These are phyloP conservation scores for Phyllosticta paracitricarpa DNA, from an alignment of 2,329 filamentous ascomycete species.

Conservation along the genomic window DNA sequence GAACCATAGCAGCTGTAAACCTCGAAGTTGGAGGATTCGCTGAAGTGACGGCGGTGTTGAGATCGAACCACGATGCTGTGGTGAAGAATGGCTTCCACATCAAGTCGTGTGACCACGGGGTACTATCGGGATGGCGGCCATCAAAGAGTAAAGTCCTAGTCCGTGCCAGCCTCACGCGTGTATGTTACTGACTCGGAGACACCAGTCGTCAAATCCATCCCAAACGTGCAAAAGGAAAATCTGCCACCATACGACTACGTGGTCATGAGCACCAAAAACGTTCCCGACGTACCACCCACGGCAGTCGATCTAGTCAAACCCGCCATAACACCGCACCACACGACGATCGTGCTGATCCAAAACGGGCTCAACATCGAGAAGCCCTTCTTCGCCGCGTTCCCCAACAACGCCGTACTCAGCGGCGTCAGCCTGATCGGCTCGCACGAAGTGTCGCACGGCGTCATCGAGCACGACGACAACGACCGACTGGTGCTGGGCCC, in stretches of 20 bases:
- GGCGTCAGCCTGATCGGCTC: constrained; percentile 45
- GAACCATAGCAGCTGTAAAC: constrained; percentile 46
- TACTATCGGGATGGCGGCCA: constrained; percentile 40
- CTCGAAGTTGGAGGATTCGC: constrained; percentile 43
- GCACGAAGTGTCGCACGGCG: constrained; percentile 37
- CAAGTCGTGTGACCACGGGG: constrained; percentile 46
- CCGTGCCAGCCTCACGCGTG: not conserved
- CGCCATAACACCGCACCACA: constrained; percentile 42
- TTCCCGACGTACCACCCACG: constrained; percentile 43
- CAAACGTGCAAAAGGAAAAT: constrained; percentile 30
- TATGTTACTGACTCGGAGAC: not conserved
- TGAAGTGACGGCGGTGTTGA: constrained; percentile 44
- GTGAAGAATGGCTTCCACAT: constrained; percentile 42
- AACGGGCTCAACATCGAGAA: constrained; percentile 56
- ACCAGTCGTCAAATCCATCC: constrained; percentile 39
- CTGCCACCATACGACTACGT: constrained; percentile 44
- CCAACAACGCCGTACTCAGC: constrained; percentile 42
- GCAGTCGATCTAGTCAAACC: constrained; percentile 41
- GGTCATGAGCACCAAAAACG: constrained; percentile 49
- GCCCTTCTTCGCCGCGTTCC: constrained; percentile 41
- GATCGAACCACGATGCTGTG: constrained; percentile 46
- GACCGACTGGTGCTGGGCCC: constrained; percentile 44
- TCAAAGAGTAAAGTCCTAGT: constrained; percentile 24
- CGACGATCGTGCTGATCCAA: constrained; percentile 48
- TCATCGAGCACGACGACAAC: constrained; percentile 43